These are phyloP conservation scores for Diaporthe capsici DNA, from an alignment of 2,329 filamentous ascomycete genomes.

Conservation along the genomic window DNA sequence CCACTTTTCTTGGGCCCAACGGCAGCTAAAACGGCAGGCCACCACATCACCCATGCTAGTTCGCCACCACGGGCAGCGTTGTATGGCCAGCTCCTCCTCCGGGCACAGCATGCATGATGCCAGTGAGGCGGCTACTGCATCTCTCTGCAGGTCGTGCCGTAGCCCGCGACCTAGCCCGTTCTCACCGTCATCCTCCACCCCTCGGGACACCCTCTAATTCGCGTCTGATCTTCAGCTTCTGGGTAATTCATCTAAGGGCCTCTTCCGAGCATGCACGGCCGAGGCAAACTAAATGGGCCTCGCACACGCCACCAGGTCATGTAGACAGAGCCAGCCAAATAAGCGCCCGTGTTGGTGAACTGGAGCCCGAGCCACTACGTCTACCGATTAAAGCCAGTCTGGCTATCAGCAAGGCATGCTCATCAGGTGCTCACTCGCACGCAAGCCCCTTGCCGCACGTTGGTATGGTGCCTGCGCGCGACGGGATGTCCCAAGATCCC, in stretches of 20 bases:
- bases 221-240: constrained; percentile 6
- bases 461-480: not conserved
- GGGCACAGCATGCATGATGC: constrained; percentile 32
- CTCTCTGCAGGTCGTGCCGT: constrained; percentile 36
- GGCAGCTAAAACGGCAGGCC: constrained; percentile 10
- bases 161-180: constrained; percentile 13
- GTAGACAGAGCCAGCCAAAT: not conserved
- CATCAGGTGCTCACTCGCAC: not conserved
- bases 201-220: constrained; percentile 1
- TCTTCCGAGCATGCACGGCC: constrained; percentile 13
- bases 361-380: not conserved
- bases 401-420: not conserved
- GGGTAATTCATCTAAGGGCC: not conserved
- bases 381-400: not conserved
- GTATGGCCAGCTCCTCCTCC: constrained; percentile 21
- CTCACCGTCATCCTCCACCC: constrained; percentile 30
- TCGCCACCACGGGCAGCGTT: constrained; percentile 8
- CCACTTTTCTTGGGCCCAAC: constrained; percentile 16
- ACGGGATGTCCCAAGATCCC: constrained; percentile 8
- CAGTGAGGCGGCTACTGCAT: constrained; percentile 32
- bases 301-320: not conserved
- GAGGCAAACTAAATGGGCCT: not conserved
- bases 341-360: not conserved
- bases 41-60: constrained; percentile 31
- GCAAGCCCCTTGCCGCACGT: not conserved